Conservation (phyloP, 2,329 filamentous ascomycete genomes). For the Eutypa lata region DNA sequence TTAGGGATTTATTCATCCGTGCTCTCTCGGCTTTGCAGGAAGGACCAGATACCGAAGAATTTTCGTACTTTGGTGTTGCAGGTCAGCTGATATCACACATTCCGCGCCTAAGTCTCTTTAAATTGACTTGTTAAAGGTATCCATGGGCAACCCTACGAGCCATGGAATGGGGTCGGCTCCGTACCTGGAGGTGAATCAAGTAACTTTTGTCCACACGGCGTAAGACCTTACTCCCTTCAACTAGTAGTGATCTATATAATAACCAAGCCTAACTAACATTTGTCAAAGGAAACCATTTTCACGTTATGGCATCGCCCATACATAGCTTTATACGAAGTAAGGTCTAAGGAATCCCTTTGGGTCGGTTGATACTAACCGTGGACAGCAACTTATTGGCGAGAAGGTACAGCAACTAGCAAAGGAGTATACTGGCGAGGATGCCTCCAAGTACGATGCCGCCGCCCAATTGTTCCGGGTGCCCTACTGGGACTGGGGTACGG, state of each 20-base stretch:
- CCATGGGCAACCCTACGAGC: constrained; percentile 34
- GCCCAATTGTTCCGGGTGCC: constrained; percentile 46
- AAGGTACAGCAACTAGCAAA: constrained; percentile 44
- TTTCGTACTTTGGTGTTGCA: constrained; percentile 49
- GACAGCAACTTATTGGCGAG: constrained; percentile 49
- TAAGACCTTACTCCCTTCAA: constrained; percentile 23
- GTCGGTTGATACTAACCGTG: constrained; percentile 5
- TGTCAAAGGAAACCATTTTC: constrained; percentile 44
- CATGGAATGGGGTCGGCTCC: constrained; percentile 39
- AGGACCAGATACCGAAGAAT: constrained; percentile 35
- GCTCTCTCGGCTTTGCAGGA: constrained; percentile 42
- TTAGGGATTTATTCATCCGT: constrained; percentile 48
- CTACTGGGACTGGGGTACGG: constrained; percentile 53
- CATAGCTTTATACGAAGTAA: constrained; percentile 51
- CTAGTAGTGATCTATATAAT: too few relatives aligned
- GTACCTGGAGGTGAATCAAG: constrained; percentile 19
- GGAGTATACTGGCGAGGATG: constrained; percentile 35
- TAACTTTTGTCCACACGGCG: constrained; percentile 34
- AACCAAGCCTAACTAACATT: too few relatives aligned
- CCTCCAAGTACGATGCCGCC: constrained; percentile 38
- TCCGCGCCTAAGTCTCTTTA: neutral
- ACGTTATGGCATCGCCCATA: constrained; percentile 56
- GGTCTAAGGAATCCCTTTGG: constrained; percentile 3
- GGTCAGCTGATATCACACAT: constrained; percentile 31
- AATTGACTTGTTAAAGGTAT: constrained; percentile 16